A percentile compares a stretch with the other conserved stretches of the same genome.
These are phyloP conservation scores for Malassezia nana DNA, from an alignment of 1,284 basidiomycete species.

Conservation along the genomic window DNA sequence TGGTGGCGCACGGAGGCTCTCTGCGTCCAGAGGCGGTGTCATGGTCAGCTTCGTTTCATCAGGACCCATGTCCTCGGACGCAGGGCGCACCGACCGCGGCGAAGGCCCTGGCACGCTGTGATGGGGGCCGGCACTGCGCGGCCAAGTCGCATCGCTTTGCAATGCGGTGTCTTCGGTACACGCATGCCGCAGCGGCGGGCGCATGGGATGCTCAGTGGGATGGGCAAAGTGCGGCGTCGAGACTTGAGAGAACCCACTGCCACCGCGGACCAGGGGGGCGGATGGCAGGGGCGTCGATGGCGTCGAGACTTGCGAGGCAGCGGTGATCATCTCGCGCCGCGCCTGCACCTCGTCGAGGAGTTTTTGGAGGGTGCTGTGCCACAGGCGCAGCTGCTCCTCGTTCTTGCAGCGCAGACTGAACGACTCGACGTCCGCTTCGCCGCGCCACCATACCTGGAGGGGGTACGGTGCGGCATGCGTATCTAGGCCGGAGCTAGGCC, in stretches of 20 bases:
- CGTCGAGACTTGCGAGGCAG: neutral
- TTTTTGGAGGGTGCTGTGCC: constrained; percentile 79
- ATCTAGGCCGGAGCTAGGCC: constrained; percentile 25
- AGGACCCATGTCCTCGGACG: neutral
- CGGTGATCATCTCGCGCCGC: constrained; percentile 26
- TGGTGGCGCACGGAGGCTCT: neutral
- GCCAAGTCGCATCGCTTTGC: neutral
- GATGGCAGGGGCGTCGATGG: neutral
- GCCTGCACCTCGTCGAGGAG: constrained; percentile 58
- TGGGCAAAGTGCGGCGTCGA: constrained; percentile 4
- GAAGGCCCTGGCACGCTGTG: neutral
- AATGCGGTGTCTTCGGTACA: neutral
- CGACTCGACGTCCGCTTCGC: constrained; percentile 77
- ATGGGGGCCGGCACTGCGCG: neutral
- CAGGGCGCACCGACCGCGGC: too few species aligned
- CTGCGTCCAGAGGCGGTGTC: neutral
- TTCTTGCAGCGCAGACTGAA: constrained; percentile 86
- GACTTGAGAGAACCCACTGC: constrained; percentile 12
- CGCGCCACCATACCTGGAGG: constrained; percentile 82
- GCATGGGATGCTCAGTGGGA: neutral
- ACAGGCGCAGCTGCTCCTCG: constrained; percentile 83
- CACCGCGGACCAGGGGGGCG: neutral
- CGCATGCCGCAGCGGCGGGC: neutral
- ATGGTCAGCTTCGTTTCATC: neutral
- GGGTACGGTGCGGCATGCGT: constrained; percentile 40